phyloP scores from a whole-genome alignment of 805 yeast genomes.

The Naumovozyma dairenensis region DNA sequence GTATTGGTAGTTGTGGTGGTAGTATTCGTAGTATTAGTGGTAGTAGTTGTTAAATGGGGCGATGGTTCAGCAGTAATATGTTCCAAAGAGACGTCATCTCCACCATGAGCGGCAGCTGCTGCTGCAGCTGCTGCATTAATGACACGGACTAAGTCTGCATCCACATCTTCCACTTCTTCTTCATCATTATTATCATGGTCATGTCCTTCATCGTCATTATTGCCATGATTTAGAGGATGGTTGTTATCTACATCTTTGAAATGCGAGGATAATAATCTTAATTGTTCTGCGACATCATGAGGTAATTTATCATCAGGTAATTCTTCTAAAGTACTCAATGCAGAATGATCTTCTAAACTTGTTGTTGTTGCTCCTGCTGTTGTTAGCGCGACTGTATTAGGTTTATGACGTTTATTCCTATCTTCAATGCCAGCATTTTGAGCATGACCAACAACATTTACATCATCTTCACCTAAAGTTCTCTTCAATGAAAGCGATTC shows the following conservation, averaged over 20 bases:
- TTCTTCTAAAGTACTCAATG: constrained; percentile 19
- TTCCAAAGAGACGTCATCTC: not conserved
- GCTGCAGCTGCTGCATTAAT: not conserved
- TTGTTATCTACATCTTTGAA: constrained; percentile 26
- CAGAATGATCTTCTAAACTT: constrained; percentile 12
- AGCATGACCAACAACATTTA: constrained; percentile 1
- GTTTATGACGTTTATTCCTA: too few species aligned
- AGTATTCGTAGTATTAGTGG: too few species aligned
- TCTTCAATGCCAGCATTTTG: too few species aligned
- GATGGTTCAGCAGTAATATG: too few species aligned
- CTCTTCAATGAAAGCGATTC: constrained; percentile 17
- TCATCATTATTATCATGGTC: constrained; percentile 19
- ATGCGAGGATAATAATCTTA: constrained; percentile 27
- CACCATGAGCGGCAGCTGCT: not conserved
- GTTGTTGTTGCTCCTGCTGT: constrained; percentile 1
- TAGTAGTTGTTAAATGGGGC: constrained; percentile 4
- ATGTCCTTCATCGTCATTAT: constrained; percentile 3
- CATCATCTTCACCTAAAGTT: constrained; percentile 5
- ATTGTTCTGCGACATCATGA: constrained; percentile 29
- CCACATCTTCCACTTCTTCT: constrained; percentile 12
- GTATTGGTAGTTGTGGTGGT: not conserved
- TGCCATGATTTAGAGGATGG: constrained; percentile 5
- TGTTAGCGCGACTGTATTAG: too few species aligned
- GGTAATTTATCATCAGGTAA: constrained; percentile 27
- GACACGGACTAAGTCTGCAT: constrained; percentile 1